These are phyloP conservation scores for Earliella scabrosa DNA, from an alignment of 1,284 basidiomycete species.

Conservation along the genomic window DNA sequence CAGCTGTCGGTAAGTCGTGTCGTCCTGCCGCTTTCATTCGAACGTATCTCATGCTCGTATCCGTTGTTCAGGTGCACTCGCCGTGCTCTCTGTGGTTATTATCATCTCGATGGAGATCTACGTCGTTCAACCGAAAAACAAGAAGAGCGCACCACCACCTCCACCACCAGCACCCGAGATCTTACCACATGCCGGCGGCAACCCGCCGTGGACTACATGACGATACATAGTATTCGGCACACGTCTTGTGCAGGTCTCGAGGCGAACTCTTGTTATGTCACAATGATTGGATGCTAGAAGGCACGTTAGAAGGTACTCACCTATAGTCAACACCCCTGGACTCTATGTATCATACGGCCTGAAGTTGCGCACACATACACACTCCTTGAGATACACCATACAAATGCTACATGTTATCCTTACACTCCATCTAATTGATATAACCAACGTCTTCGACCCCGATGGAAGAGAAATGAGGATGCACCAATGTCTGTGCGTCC, in stretches of 20 bases:
- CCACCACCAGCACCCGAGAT: slow-evolving; percentile 31
- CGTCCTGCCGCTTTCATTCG: not conserved
- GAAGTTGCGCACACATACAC: not conserved
- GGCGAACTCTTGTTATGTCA: no score
- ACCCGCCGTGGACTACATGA: not conserved
- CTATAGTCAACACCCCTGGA: no score
- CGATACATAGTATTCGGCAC: no score
- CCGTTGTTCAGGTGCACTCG: slow-evolving; percentile 69
- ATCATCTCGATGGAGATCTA: slow-evolving; percentile 72
- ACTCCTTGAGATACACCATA: not conserved
- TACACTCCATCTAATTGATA: slow-evolving; percentile 20
- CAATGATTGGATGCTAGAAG: not conserved
- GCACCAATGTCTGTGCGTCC: not conserved
- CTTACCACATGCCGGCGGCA: slow-evolving; percentile 4
- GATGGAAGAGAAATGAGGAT: slow-evolving; percentile 1
- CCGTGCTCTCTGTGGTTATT: slow-evolving; percentile 67
- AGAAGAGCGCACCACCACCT: slow-evolving; percentile 38
- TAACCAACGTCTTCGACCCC: slow-evolving; percentile 11
- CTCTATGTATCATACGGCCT: not conserved
- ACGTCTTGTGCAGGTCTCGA: no score
- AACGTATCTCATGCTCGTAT: not conserved
- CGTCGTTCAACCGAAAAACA: slow-evolving; percentile 29
- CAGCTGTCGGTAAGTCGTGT: slow-evolving; percentile 73
- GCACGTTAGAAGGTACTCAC: no score
- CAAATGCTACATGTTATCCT: slow-evolving; percentile 11